Base-by-base conservation (phyloP, 768 basidiomycete genomes). In the Lactarius tabidus region DNA sequence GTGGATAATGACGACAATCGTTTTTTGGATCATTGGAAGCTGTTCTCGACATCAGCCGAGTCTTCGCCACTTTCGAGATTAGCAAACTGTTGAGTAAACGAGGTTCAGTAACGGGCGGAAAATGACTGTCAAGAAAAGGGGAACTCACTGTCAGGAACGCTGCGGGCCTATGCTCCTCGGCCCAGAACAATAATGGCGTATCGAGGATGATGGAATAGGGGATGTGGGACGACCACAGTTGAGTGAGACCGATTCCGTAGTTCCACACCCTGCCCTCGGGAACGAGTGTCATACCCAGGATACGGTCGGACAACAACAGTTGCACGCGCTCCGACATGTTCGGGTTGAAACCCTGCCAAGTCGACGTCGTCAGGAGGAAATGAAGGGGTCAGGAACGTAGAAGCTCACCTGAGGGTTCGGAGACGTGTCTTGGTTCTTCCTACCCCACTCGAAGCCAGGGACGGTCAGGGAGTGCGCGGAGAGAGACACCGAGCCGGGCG, bases 281-380 rank as follows among this genome's bases (percentile, higher is more conserved):
- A 20, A 96, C 93, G 9, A 98, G 79, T 0, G 94, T 96, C 87
- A 95, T 95, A 28, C 95, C 97, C 18, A 98, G 83, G 69, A 99
- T 88, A 68, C 96, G 90, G 73, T 99, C 97, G 20, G 95, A 98
- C 28, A 98, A 80, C 64, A 98, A 80, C 36, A 98, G 81, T 75
- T 93, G 91, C 28, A 97, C 94, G 28, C 94, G 88, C 74, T 96
- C 95, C 1, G 94, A 96, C 96, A 98, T 98, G 70, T 91, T 92
- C n/a, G 95, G 93, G 76, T 96, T 98, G 81, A 96, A 99, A 48
- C 96, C 94, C 79, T 87, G 71, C 2, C 43, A 57, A 63, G 55
- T 35, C 9, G 69, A 14, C 31, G 33, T 68, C 56, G 57, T 23
- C 12, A 36, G 36, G 10, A 12, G 60, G 31, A 58, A 20, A 55